Evolutionary conservation across 2,329 filamentous ascomycete genomes (phyloP), one percentile per base, ranked within the genome.

Genomic region (Colletotrichum sansevieriae): DNA sequence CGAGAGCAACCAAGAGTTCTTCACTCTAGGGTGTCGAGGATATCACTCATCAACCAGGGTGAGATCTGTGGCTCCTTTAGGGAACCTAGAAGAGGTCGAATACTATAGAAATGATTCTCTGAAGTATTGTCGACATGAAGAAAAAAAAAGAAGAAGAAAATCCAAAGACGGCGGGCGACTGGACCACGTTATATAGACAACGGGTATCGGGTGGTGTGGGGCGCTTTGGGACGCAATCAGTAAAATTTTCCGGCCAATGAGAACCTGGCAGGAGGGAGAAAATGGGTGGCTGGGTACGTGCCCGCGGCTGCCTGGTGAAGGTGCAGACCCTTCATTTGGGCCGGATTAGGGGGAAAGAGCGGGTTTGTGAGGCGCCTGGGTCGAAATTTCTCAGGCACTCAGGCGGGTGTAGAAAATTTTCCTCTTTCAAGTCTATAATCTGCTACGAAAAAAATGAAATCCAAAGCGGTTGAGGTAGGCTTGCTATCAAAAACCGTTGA

Each of bases 21-120:
- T 95, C 92, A 96, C 92, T 94, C 92, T 93, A 89, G 91, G 91
- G 91, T 85, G 87, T 86, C 90, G 93, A 93, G 92, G 93, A 93
- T 91, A 88, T 93, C 77, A 83, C 81, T 97, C 93, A 96, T 97
- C 93, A 93, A 92, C 92, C 93, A 94, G 93, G 92, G 90, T 95
- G 89, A 90, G 90, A 88, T 94, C 91, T 95, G 92, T 94, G 89
- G 92, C 94, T 97, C 87, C 87, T 92, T 88, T 94, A 88, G 89
- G 90, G 89, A 95, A 92, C 90, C 93, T 91, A 96, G 92, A 93
- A 90, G 87, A 87, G 88, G 92, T 94, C 90, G 90, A 93, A 87
- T 91, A 95, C 94, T 97, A 94, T 95, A 97, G 92, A 97, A 97
- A 93, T 93, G 93, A 95, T 95, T 95, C 92, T 94, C 82, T 69